phyloP scores from a whole-genome alignment of 2,329 filamentous ascomycete genomes.

The Diaporthe batatas region DNA sequence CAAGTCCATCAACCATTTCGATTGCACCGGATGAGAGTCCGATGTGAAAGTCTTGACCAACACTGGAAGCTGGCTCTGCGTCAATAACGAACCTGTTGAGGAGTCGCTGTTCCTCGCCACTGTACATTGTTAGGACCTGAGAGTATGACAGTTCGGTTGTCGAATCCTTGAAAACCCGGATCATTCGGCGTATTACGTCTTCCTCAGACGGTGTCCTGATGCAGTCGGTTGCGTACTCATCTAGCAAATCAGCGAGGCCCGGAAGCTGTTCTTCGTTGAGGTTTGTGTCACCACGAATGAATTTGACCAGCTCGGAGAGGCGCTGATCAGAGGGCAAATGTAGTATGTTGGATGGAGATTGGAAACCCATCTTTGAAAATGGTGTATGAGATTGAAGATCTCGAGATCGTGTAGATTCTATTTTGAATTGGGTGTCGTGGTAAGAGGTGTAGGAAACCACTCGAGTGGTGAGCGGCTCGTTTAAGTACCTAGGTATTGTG shows the following conservation, averaged over 20 bases:
- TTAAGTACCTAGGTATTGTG: neutral
- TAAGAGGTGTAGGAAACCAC: too few relatives aligned
- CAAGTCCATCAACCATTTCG: neutral
- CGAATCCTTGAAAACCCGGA: slow-evolving; percentile 4
- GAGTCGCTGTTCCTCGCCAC: neutral
- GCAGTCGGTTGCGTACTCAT: neutral
- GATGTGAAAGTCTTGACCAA: slow-evolving; percentile 4
- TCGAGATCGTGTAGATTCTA: too few relatives aligned
- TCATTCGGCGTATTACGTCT: slow-evolving; percentile 7
- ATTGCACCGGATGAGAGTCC: neutral
- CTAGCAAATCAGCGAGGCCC: neutral
- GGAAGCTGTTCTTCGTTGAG: slow-evolving; percentile 2
- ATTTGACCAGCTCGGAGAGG: neutral
- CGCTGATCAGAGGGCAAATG: neutral
- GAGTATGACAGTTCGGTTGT: neutral
- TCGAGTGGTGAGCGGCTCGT: neutral
- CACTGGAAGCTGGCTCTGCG: neutral
- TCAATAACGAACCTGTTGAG: neutral
- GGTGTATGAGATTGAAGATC: neutral
- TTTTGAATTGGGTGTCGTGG: too few relatives aligned
- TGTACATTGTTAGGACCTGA: neutral
- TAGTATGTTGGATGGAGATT: neutral
- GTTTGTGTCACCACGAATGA: neutral
- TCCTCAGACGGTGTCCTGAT: neutral
- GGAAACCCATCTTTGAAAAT: neutral